A percentile compares a stretch with the other conserved stretches of the same genome.
phyloP scores from a whole-genome alignment of 2,329 filamentous ascomycete genomes.

The Paraconiothyrium sp. region DNA sequence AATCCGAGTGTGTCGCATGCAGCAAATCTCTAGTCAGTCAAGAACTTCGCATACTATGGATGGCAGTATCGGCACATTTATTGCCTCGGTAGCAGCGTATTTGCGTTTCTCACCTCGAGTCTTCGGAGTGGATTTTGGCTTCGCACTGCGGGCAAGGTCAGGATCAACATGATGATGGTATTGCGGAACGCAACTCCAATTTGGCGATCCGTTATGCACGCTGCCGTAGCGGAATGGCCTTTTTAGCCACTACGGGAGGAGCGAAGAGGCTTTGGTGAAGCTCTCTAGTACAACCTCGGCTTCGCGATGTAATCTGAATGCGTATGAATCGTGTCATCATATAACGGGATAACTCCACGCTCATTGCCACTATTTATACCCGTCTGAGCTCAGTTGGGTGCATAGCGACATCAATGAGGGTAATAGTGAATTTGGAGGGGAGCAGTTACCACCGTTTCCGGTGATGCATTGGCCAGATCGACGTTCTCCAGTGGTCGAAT shows the following conservation, averaged over 20 bases:
- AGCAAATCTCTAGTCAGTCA: neutral
- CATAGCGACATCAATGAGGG: neutral
- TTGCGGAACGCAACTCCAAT: neutral
- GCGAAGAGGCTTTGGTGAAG: neutral
- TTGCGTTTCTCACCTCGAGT: no score
- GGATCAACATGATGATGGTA: neutral
- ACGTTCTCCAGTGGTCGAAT: neutral
- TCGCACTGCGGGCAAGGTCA: neutral
- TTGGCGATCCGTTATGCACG: neutral
- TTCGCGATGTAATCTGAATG: neutral
- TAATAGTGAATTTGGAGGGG: neutral
- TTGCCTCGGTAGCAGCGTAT: neutral
- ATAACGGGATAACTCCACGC: neutral
- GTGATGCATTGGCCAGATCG: neutral
- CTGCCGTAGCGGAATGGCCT: neutral
- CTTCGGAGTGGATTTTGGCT: neutral
- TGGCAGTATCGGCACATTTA: neutral
- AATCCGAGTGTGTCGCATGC: neutral
- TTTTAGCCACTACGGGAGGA: neutral
- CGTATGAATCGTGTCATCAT: neutral
- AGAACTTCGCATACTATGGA: neutral
- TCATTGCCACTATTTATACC: no score
- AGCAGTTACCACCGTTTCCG: neutral
- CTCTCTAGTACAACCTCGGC: neutral
- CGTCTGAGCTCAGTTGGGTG: no score